These are phyloP conservation scores for Ceratocystis cubensis DNA, from an alignment of 2,329 filamentous ascomycete species.

Conservation along the genomic window DNA sequence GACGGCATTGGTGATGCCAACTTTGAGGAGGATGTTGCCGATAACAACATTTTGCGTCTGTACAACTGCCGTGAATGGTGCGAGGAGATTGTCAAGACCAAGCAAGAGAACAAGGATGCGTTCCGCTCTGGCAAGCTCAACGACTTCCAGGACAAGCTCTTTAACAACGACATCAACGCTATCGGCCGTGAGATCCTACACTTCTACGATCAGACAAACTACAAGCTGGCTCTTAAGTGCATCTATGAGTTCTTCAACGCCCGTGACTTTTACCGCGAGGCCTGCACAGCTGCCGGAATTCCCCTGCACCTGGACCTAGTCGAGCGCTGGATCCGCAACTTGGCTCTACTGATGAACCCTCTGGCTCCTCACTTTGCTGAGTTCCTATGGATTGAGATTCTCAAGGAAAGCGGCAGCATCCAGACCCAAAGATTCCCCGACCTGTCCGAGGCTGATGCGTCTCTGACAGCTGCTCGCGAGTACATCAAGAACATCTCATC, in stretches of 20 bases:
- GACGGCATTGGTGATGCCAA: constrained; percentile 93
- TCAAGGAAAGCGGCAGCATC: constrained; percentile 62
- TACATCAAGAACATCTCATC: constrained; percentile 68
- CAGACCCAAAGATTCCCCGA: constrained; percentile 68
- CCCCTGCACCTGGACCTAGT: constrained; percentile 78
- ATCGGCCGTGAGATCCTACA: constrained; percentile 65
- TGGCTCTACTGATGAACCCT: constrained; percentile 68
- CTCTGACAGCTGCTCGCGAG: constrained; percentile 63
- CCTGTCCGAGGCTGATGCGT: constrained; percentile 51
- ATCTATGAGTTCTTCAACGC: constrained; percentile 87
- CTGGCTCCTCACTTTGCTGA: constrained; percentile 91
- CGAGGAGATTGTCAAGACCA: constrained; percentile 66
- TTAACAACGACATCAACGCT: constrained; percentile 83
- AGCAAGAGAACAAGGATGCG: constrained; percentile 34
- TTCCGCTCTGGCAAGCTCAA: constrained; percentile 66
- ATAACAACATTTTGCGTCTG: constrained; percentile 78
- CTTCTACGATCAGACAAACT: constrained; percentile 69
- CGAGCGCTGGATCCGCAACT: constrained; percentile 70
- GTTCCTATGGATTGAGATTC: constrained; percentile 84
- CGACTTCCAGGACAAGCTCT: constrained; percentile 74
- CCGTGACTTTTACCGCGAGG: constrained; percentile 82
- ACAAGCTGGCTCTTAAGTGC: constrained; percentile 47
- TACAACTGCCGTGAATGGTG: constrained; percentile 65
- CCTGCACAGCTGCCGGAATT: constrained; percentile 60
- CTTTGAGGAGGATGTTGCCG: constrained; percentile 90